These are phyloP conservation scores for Hanseniaspora guilliermondii DNA, from an alignment of 805 yeast species.

Conservation along the genomic window DNA sequence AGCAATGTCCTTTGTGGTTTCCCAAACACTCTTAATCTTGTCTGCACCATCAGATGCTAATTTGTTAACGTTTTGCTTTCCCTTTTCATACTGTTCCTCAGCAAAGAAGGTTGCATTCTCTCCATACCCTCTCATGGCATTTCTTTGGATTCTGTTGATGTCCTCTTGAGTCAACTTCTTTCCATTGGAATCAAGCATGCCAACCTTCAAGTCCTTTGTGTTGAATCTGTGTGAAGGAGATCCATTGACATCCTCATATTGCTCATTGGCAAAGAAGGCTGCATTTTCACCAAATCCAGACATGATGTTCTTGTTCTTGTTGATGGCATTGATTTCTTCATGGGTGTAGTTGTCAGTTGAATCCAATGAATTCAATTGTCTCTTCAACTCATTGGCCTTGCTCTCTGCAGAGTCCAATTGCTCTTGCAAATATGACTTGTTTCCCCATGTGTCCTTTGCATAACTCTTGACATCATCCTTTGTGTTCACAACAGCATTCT, in stretches of 20 bases:
- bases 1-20: slow-evolving; percentile 28
- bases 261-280: slow-evolving; percentile 20
- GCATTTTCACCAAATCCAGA: slow-evolving; percentile 25
- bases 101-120: slow-evolving; percentile 35
- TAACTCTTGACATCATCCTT: background rate
- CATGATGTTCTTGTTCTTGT: background rate
- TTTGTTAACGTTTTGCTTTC: slow-evolving; percentile 17
- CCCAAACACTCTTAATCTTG: background rate
- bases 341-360: background rate
- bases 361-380: background rate
- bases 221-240: slow-evolving; percentile 4
- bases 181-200: background rate
- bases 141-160: slow-evolving; percentile 25
- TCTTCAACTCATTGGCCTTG: slow-evolving; percentile 13
- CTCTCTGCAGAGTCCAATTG: slow-evolving; percentile 6
- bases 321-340: slow-evolving; percentile 5
- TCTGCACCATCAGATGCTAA: background rate
- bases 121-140: slow-evolving; percentile 36
- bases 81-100: slow-evolving; percentile 31
- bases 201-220: background rate
- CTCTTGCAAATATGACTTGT: background rate
- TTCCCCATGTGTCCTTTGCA: background rate
- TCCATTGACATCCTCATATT: slow-evolving; percentile 15
- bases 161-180: slow-evolving; percentile 19
- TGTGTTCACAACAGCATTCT: slow-evolving; percentile 16